Conservation (phyloP, 2,329 filamentous ascomycete genomes). For the Clarireedia monteithiana region DNA sequence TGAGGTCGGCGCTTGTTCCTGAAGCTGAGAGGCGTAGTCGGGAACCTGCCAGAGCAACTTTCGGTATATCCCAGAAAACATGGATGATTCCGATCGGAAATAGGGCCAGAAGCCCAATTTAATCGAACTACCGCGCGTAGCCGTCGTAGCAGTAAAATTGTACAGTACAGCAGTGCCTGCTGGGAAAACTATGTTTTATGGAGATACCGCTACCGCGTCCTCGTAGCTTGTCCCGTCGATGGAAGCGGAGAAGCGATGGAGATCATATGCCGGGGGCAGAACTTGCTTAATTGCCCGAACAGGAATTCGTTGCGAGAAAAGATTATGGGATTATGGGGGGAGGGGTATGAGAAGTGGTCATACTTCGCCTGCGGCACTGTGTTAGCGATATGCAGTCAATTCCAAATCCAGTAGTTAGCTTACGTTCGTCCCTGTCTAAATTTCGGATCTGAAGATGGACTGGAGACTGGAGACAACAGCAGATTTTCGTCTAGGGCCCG, state of each 20-base stretch:
- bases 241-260: neutral
- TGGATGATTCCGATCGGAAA: conserved; percentile 1
- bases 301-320: conserved; percentile 3
- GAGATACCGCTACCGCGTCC: too few relatives aligned
- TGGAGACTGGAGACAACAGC: too few relatives aligned
- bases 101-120: neutral
- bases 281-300: neutral
- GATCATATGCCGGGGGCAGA: neutral
- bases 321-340: neutral
- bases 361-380: conserved; percentile 18
- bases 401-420: conserved; percentile 11
- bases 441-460: neutral
- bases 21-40: conserved; percentile 24
- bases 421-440: neutral
- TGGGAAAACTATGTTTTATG: neutral
- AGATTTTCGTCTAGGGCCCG: too few relatives aligned
- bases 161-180: neutral
- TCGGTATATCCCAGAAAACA: neutral
- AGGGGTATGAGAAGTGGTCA: neutral
- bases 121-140: neutral
- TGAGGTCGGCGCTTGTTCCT: conserved; percentile 24
- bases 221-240: neutral
- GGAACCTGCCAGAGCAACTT: neutral
- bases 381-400: conserved; percentile 15
- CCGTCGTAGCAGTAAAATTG: conserved; percentile 1